Conservation (phyloP, 495 filamentous ascomycete species). For the Astrocystis sublimbata region DNA sequence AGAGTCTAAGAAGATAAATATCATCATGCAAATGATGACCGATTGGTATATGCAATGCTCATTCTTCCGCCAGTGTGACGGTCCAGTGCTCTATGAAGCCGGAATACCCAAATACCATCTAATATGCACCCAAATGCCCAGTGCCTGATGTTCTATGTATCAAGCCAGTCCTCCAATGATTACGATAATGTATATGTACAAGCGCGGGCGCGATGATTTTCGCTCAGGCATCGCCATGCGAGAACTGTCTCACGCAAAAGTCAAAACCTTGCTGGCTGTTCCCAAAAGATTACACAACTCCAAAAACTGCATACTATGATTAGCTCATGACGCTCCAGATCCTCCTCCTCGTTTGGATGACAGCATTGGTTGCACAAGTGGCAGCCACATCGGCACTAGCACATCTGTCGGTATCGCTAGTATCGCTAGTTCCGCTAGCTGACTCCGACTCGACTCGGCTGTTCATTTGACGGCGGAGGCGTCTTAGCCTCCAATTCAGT, state of each 20-base stretch:
- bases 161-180: not conserved
- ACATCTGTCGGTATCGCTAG: not conserved
- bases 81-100: not conserved
- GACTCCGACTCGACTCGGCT: too few species aligned
- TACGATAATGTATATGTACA: constrained; percentile 8
- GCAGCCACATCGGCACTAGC: not conserved
- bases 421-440: not conserved
- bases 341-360: not conserved
- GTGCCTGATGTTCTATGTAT: not conserved
- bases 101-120: not conserved
- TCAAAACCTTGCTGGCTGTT: not conserved
- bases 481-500: not conserved
- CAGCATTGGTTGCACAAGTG: not conserved
- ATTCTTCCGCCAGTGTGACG: not conserved
- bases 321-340: not conserved
- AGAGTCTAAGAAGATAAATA: constrained; percentile 22
- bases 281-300: not conserved
- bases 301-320: not conserved
- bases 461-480: not conserved
- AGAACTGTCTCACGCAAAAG: not conserved
- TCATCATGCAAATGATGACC: not conserved
- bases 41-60: constrained; percentile 7
- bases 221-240: not conserved
- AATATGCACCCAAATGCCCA: not conserved
- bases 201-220: not conserved